Percentiles rank a stretch among this genome's conserved stretches.
These are phyloP conservation scores for Periconia sp. DNA, from an alignment of 2,329 filamentous ascomycete species.

Conservation along the genomic window DNA sequence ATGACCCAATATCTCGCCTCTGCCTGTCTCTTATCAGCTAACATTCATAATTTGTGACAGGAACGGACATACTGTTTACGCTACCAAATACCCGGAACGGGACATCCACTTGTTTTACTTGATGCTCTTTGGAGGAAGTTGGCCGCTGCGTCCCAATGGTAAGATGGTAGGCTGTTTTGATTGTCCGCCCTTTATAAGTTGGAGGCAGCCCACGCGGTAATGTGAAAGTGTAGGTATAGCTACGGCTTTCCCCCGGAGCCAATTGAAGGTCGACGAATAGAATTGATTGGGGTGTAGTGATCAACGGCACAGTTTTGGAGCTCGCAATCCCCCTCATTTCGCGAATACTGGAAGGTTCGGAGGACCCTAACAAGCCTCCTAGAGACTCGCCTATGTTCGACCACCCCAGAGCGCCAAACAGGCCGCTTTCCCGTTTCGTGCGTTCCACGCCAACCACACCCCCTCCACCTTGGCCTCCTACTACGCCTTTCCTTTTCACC, in stretches of 20 bases:
- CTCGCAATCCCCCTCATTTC: conserved; percentile 90
- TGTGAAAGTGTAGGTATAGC: conserved; percentile 83
- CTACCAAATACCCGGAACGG: conserved; percentile 93
- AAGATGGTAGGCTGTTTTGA: conserved; percentile 90
- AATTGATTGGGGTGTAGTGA: conserved; percentile 95
- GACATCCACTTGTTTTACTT: conserved; percentile 86
- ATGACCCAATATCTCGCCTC: conserved; percentile 87
- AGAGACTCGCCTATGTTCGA: conserved; percentile 84
- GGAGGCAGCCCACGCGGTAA: conserved; percentile 89
- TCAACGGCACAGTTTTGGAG: conserved; percentile 81
- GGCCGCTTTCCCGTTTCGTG: conserved; percentile 72
- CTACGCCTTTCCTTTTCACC: conserved; percentile 90
- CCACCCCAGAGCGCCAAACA: conserved; percentile 86
- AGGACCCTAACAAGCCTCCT: conserved; percentile 80
- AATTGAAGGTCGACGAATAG: conserved; percentile 91
- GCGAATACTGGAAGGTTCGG: conserved; percentile 88
- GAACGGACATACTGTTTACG: conserved; percentile 66
- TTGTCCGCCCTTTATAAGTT: conserved; percentile 84
- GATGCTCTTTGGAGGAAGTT: conserved; percentile 71
- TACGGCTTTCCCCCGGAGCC: conserved; percentile 82
- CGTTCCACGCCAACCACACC: conserved; percentile 82
- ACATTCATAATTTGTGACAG: not conserved
- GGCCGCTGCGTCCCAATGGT: conserved; percentile 89
- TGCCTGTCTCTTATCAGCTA: conserved; percentile 41
- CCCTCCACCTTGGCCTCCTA: conserved; percentile 79